Base-by-base conservation (phyloP, 257 asterid species). In the Cynanchum wilfordii region DNA sequence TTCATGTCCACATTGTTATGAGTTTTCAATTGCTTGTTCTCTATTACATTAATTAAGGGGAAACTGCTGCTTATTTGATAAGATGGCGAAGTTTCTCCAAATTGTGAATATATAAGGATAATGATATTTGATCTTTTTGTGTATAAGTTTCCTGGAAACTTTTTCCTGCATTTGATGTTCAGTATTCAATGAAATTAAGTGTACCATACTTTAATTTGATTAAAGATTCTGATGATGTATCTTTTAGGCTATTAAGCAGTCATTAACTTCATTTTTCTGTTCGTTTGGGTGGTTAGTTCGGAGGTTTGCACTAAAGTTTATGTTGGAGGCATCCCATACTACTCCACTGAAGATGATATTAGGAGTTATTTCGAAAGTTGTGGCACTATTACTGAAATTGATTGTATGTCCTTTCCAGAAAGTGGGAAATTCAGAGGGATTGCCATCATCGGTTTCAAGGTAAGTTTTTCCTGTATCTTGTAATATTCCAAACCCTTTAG, bases 321-420 rank as follows among this genome's bases (percentile, higher is more conserved):
- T 84, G 98, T 86, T 63, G 99, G 99, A 78, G 99, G 98, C 75
- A 92, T 92, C 80, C 99, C 99, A 15, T 95, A 86, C 81, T 95
- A 92, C 85, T 95, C 98, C 42, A 86, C 88, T 1, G 96, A 95
- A 87, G 99, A 92, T 76, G 99, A 95, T 83, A 95, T 92, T 57
- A 84, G 88, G 82, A 92, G 98, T 84, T 95, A 73, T 80, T 95
- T 95, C 82, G 97, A 90, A 78, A 73, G 95, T 56, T 95, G 99
- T 86, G 99, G 99, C 73, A 84, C 96, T 76, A 89, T 92, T 79
- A 87, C 88, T 10, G 82, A 71, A 70, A 70, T 92, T 76, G 99
- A 92, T 84, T 95, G 98, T 82, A 84, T 92, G 97, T 78, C 75
- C 19, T 95, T 95, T 76, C 88, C 95, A 10, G 99, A 92, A 79